These are phyloP conservation scores for Cercophora sp. DNA, from an alignment of 495 filamentous ascomycete species.

Conservation along the genomic window DNA sequence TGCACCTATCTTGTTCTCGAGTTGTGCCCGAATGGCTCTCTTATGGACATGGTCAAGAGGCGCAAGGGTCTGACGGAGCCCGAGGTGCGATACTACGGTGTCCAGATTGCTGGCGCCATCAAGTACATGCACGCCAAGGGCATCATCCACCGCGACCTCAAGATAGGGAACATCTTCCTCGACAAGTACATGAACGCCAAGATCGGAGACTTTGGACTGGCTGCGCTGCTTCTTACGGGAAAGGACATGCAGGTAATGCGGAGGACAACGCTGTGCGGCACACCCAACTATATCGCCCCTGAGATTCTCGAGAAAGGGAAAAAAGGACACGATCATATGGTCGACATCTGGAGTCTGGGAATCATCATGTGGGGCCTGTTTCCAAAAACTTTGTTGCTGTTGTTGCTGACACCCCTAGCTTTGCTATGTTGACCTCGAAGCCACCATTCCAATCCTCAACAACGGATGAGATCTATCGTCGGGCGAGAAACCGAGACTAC, in stretches of 20 bases:
- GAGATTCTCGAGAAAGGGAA: constrained; percentile 86
- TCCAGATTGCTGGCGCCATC: constrained; percentile 92
- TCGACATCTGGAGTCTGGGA: constrained; percentile 96
- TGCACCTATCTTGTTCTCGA: constrained; percentile 94
- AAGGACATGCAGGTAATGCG: constrained; percentile 71
- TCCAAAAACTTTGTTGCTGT: background rate
- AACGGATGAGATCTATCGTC: constrained; percentile 79
- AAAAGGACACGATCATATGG: constrained; percentile 81
- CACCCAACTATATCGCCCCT: constrained; percentile 96
- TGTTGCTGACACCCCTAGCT: constrained; percentile 44
- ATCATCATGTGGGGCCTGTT: constrained; percentile 73
- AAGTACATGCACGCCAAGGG: constrained; percentile 95
- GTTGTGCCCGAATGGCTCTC: constrained; percentile 90
- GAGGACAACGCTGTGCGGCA: constrained; percentile 90
- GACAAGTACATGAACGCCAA: constrained; percentile 97
- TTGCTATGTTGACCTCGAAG: constrained; percentile 86
- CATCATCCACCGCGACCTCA: constrained; percentile 94
- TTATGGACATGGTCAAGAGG: constrained; percentile 96
- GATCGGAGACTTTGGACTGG: constrained; percentile 94
- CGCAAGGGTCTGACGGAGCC: constrained; percentile 82
- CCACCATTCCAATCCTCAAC: constrained; percentile 85
- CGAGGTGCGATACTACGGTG: constrained; percentile 84
- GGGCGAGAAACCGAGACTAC: constrained; percentile 66
- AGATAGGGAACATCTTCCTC: constrained; percentile 97
- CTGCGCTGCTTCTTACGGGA: constrained; percentile 83